Base-by-base conservation (phyloP, 176 grass and related monocot genomes). In the Paspalum vaginatum region DNA sequence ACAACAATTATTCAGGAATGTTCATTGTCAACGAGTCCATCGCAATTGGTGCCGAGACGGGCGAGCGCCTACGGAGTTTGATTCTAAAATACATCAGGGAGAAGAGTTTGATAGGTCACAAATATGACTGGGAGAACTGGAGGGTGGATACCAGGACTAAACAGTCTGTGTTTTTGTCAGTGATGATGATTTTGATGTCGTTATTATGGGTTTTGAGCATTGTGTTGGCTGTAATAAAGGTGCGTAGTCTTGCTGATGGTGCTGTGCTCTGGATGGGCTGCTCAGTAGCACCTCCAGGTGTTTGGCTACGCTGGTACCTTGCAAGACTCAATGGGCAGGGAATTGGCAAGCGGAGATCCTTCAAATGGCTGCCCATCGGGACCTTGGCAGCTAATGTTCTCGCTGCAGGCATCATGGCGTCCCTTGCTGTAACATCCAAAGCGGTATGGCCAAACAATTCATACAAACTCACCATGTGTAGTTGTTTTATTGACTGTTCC, bases 331-430 rank as follows among this genome's bases (percentile, higher is more conserved):
- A 98, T 18, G 92, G 96, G 8, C 70, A 81, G 72, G 96, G 96
- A 75, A 61, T 95, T 9, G 90, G 92, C 51, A 93, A 91, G 46
- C 72, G 83, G 17, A 56, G 27, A 69, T 71, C 43, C 40, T 68
- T 98, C 67, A 98, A 87, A 74, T 98, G 96, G 96, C 83, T 98
- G 43, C 96, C 96, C 8, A 58, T 95, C 61, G 96, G 96, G 38
- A 98, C 96, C 21, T 86, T 95, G 78, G 62, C 70, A 77, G 96
- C 96, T 37, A 98, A 98, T 88, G 90, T 98, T 87, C 78, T 91
- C 73, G 92, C 88, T 15, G 84, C 96, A 68, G 88, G 84, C 20
- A 74, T 98, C 68, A 93, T 98, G 96, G 96, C 96, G 18, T 72
- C 84, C 0, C 86, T 95, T 27, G 76, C 90, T 22, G 59, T 87